Evolutionary conservation across 129 eudicot species (phyloP).

Genomic region (Flaveria brownii): DNA sequence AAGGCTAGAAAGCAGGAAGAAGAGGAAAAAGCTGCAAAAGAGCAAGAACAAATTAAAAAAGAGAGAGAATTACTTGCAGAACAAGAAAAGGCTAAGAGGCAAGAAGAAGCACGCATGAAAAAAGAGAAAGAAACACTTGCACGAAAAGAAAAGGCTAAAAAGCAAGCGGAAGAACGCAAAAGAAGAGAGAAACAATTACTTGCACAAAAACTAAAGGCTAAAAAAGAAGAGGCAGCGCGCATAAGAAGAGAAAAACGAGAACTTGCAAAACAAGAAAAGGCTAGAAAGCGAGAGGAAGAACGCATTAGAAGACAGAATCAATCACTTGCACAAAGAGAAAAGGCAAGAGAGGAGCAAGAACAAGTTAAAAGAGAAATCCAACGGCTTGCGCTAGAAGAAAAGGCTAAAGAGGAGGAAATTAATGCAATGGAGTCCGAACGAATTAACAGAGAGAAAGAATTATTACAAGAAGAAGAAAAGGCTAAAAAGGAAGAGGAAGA

Average conservation of each 20-base stretch:
- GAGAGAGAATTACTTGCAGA: conserved; percentile 19
- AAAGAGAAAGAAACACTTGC: conserved; percentile 2
- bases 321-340: conserved; percentile 24
- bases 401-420: conserved; percentile 30
- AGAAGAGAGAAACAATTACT: conserved; percentile 23
- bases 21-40: conserved; percentile 6
- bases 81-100: conserved; percentile 23
- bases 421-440: conserved; percentile 24
- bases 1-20: conserved; percentile 34
- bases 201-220: conserved; percentile 1
- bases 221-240: not conserved
- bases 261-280: conserved; percentile 6
- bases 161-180: conserved; percentile 22
- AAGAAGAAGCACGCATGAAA: not conserved
- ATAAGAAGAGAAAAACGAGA: conserved; percentile 15
- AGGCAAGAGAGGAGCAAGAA: conserved; percentile 27
- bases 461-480: conserved; percentile 23
- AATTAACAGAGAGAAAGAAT: conserved; percentile 15
- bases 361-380: conserved; percentile 23
- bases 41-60: conserved; percentile 19
- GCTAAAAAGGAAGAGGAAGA: conserved; percentile 30
- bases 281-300: conserved; percentile 16
- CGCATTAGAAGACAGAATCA: conserved; percentile 18
- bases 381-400: conserved; percentile 23
- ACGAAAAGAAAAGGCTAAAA: conserved; percentile 12